phyloP scores from a whole-genome alignment of 306 rosid species.

The Trifolium pratense region DNA sequence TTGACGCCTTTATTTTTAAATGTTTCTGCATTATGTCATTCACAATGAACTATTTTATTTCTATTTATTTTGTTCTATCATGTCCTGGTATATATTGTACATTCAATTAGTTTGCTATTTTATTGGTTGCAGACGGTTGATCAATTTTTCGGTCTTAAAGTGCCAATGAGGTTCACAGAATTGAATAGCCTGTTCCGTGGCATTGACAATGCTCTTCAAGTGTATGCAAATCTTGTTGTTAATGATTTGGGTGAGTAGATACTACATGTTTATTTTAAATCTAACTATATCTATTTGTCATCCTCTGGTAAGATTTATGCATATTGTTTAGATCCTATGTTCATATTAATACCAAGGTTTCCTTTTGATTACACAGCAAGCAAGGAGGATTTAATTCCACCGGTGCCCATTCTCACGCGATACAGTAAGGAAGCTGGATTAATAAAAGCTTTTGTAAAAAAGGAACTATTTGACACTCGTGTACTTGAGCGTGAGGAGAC shows the following conservation, averaged over 20 bases:
- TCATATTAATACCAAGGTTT: constrained; percentile 36
- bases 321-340: constrained; percentile 31
- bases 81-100: constrained; percentile 5
- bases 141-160: constrained; percentile 91
- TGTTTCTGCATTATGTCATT: constrained; percentile 21
- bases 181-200: constrained; percentile 89
- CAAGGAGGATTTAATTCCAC: constrained; percentile 93
- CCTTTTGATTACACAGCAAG: constrained; percentile 64
- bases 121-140: constrained; percentile 82
- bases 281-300: constrained; percentile 15
- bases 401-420: constrained; percentile 88
- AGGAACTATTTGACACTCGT: constrained; percentile 89
- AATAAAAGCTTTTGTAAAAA: constrained; percentile 97
- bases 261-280: too few species aligned
- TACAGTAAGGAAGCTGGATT: constrained; percentile 89
- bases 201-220: constrained; percentile 94
- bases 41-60: constrained; percentile 1
- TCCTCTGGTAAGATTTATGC: constrained; percentile 32
- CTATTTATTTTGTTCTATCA: constrained; percentile 5
- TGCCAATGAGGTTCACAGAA: constrained; percentile 95
- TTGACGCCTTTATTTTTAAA: constrained; percentile 14
- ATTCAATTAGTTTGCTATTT: constrained; percentile 35
- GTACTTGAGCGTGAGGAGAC: constrained; percentile 86
- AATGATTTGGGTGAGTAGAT: constrained; percentile 72
- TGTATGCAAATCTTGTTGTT: constrained; percentile 71